Percentiles rank a stretch among this genome's conserved stretches.
These are phyloP conservation scores for Thermochaetoides dissita DNA, from an alignment of 2,329 filamentous ascomycete species.

Conservation along the genomic window DNA sequence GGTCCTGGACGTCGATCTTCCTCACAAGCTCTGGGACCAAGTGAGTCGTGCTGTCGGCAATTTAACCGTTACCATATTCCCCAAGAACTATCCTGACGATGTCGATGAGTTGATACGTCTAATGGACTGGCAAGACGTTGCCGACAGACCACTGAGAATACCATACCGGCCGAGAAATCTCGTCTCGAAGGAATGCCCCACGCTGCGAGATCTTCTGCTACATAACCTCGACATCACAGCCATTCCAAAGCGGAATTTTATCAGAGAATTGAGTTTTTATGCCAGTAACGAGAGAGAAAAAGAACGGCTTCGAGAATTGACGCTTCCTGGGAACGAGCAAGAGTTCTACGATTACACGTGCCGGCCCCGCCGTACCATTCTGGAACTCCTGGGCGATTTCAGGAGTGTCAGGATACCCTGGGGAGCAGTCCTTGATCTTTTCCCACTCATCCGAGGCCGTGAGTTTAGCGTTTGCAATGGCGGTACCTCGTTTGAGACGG, in stretches of 20 bases:
- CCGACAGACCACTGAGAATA: constrained; percentile 50
- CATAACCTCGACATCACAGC: constrained; percentile 81
- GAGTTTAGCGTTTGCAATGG: constrained; percentile 88
- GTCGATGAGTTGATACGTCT: constrained; percentile 64
- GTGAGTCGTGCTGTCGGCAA: constrained; percentile 46
- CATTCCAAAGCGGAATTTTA: constrained; percentile 78
- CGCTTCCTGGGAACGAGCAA: constrained; percentile 63
- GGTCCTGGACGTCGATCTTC: constrained; percentile 35
- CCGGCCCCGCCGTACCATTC: constrained; percentile 72
- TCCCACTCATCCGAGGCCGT: constrained; percentile 73
- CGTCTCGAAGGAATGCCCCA: constrained; percentile 25
- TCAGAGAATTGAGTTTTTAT: constrained; percentile 63
- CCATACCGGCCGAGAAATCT: constrained; percentile 18
- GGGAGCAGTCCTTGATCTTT: constrained; percentile 53
- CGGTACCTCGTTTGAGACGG: constrained; percentile 16
- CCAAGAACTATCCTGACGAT: constrained; percentile 73
- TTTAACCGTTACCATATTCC: constrained; percentile 67
- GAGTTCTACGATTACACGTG: constrained; percentile 96
- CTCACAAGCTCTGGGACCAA: no score
- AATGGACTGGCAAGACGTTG: constrained; percentile 64
- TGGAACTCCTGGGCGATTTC: constrained; percentile 89
- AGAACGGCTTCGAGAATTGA: constrained; percentile 73
- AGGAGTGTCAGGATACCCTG: constrained; percentile 69
- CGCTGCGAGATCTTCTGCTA: constrained; percentile 61
- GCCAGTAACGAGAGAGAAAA: constrained; percentile 59